Percentiles rank a stretch among this genome's conserved stretches.
phyloP scores from a whole-genome alignment of 2,329 filamentous ascomycete species.

The Fulvia fulva region DNA sequence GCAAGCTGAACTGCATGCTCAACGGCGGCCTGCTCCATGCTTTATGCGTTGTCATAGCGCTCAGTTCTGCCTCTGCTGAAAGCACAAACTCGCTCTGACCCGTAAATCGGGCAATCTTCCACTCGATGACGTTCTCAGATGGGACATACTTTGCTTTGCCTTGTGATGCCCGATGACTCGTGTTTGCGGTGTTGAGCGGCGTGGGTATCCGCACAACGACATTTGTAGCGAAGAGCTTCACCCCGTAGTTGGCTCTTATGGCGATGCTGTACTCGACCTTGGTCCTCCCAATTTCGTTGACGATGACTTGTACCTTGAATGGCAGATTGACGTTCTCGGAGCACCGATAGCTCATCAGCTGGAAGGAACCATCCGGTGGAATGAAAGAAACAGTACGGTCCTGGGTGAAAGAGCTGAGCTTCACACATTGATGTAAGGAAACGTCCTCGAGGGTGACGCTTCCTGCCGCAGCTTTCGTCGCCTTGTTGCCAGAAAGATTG shows the following conservation, averaged over 20 bases:
- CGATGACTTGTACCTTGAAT: constrained; percentile 98
- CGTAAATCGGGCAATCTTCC: constrained; percentile 98
- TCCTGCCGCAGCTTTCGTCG: constrained; percentile 90
- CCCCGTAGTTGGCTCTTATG: constrained; percentile 93
- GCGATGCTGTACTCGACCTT: constrained; percentile 99
- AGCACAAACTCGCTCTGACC: constrained; percentile 96
- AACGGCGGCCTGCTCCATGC: constrained; percentile 92
- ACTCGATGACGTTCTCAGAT: constrained; percentile 95
- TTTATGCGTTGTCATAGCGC: constrained; percentile 97
- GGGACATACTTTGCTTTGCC: constrained; percentile 99
- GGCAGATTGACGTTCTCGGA: constrained; percentile 98
- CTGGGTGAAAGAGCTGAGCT: constrained; percentile 92
- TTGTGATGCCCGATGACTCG: constrained; percentile 87
- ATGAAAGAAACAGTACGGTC: constrained; percentile 97
- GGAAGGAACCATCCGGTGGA: constrained; percentile 94
- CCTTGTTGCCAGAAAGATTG: constrained; percentile 76
- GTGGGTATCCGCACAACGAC: constrained; percentile 92
- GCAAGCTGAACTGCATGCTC: constrained; percentile 83
- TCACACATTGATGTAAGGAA: constrained; percentile 98
- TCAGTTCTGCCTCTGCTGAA: constrained; percentile 87
- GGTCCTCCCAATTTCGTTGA: constrained; percentile 93
- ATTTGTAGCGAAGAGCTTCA: constrained; percentile 95
- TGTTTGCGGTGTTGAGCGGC: constrained; percentile 91
- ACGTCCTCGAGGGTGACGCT: constrained; percentile 96
- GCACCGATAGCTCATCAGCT: constrained; percentile 96